A percentile compares a stretch with the other conserved stretches of the same genome.
phyloP scores from a whole-genome alignment of 768 basidiomycete species.

The Russula ochroleuca region DNA sequence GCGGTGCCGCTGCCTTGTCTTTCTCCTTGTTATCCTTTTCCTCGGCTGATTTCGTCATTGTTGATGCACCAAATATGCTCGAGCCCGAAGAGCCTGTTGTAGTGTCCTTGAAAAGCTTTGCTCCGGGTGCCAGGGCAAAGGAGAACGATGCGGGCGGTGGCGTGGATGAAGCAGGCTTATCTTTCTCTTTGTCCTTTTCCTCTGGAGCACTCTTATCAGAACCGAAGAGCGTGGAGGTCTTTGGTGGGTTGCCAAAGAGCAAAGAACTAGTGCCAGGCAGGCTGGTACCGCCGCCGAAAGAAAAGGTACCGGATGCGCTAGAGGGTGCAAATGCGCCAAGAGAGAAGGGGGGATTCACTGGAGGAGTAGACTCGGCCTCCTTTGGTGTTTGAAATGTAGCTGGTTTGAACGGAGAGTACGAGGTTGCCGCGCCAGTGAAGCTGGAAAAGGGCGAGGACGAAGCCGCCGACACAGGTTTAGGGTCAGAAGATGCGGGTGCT shows the following conservation, averaged over 20 bases:
- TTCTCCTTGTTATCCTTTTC: constrained; percentile 16
- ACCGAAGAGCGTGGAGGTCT: constrained; percentile 9
- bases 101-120: constrained; percentile 14
- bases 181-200: constrained; percentile 11
- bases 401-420: constrained; percentile 10
- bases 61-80: constrained; percentile 18
- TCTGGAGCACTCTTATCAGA: constrained; percentile 5
- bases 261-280: background rate
- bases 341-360: constrained; percentile 22
- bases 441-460: constrained; percentile 4
- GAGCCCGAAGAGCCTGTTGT: background rate
- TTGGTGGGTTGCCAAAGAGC: constrained; percentile 17
- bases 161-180: background rate
- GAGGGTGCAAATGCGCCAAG: constrained; percentile 10
- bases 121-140: constrained; percentile 5
- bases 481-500: constrained; percentile 9
- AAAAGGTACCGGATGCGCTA: constrained; percentile 1
- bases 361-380: constrained; percentile 4
- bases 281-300: constrained; percentile 11
- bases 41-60: constrained; percentile 13
- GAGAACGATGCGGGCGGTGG: background rate
- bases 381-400: background rate
- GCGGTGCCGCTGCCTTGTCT: background rate
- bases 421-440: background rate
- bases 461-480: constrained; percentile 1